A percentile compares a stretch with the other conserved stretches of the same genome.
These are phyloP conservation scores for Penicillium carneum DNA, from an alignment of 2,329 filamentous ascomycete species.

Conservation along the genomic window DNA sequence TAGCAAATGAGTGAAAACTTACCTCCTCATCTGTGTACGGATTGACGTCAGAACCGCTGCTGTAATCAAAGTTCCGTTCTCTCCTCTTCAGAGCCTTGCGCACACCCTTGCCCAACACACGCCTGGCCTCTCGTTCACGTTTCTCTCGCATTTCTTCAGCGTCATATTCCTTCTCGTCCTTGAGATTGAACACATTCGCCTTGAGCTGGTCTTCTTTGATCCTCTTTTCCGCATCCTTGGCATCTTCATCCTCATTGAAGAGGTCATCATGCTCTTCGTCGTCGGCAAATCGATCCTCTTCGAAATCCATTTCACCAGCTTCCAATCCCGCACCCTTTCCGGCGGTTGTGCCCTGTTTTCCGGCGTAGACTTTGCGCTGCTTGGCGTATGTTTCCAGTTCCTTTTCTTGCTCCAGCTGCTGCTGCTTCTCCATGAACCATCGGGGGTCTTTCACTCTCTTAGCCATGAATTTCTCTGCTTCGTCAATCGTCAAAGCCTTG, in stretches of 20 bases:
- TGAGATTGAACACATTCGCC: constrained; percentile 82
- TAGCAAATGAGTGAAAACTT: constrained; percentile 27
- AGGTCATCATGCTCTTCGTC: constrained; percentile 80
- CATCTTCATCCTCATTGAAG: constrained; percentile 83
- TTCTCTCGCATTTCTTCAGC: constrained; percentile 71
- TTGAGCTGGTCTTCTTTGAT: constrained; percentile 83
- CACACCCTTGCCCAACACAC: constrained; percentile 75
- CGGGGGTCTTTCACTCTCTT: constrained; percentile 77
- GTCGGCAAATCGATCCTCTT: constrained; percentile 80
- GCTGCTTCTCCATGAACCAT: constrained; percentile 76
- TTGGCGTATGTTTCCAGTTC: constrained; percentile 64
- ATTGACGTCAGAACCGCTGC: constrained; percentile 70
- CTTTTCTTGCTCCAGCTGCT: constrained; percentile 61
- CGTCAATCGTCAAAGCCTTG: constrained; percentile 77
- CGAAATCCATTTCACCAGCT: constrained; percentile 71
- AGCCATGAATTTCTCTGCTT: constrained; percentile 83
- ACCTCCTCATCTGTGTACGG: constrained; percentile 64
- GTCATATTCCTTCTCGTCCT: constrained; percentile 74
- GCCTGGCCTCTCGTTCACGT: constrained; percentile 70
- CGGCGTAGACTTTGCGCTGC: constrained; percentile 56
- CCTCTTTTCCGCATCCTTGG: constrained; percentile 73
- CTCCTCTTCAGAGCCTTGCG: constrained; percentile 82
- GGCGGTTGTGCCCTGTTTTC: constrained; percentile 54
- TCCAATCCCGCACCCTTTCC: constrained; percentile 60
- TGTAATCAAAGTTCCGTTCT: constrained; percentile 87